Evolutionary conservation across 805 yeast genomes (phyloP).

Genomic region (Saccharomycopsis microspora): DNA sequence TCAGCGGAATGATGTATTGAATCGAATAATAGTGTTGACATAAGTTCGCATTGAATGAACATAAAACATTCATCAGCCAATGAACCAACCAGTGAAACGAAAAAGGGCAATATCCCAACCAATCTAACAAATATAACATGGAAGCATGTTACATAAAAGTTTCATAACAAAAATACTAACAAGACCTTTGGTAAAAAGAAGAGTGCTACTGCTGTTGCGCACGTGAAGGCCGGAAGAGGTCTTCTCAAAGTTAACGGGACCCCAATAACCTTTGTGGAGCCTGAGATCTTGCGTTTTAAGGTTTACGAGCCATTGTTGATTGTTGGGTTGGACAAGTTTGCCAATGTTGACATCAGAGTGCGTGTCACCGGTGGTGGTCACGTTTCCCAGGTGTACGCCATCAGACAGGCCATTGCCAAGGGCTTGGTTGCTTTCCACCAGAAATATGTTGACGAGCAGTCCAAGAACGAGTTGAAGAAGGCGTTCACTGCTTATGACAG

Average conservation of each 20-base stretch:
- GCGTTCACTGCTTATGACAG: conserved; percentile 96
- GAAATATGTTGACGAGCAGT: conserved; percentile 98
- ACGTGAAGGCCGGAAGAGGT: conserved; percentile 99
- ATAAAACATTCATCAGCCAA: too few species aligned
- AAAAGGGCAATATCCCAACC: too few species aligned
- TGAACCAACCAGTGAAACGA: too few species aligned
- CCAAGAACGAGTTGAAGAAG: conserved; percentile 99
- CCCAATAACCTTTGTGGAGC: conserved; percentile 98
- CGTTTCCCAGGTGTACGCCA: conserved; percentile 99
- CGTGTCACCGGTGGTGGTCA: conserved; percentile 99
- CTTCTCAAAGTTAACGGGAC: conserved; percentile 98
- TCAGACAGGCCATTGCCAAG: conserved; percentile 99
- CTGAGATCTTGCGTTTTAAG: conserved; percentile 98
- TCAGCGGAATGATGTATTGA: too few species aligned
- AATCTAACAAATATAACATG: not conserved
- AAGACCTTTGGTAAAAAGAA: conserved; percentile 99
- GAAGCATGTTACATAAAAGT: not conserved
- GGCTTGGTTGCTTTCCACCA: conserved; percentile 99
- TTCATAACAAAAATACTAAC: not conserved
- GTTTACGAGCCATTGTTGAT: conserved; percentile 98
- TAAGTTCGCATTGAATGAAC: too few species aligned
- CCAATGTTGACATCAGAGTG: conserved; percentile 97
- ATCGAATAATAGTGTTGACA: too few species aligned
- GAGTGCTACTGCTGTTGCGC: conserved; percentile 99
- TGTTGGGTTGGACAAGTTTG: conserved; percentile 98